Evolutionary conservation across 495 filamentous ascomycete genomes (phyloP).

Genomic region (Penicillium samsonianum): DNA sequence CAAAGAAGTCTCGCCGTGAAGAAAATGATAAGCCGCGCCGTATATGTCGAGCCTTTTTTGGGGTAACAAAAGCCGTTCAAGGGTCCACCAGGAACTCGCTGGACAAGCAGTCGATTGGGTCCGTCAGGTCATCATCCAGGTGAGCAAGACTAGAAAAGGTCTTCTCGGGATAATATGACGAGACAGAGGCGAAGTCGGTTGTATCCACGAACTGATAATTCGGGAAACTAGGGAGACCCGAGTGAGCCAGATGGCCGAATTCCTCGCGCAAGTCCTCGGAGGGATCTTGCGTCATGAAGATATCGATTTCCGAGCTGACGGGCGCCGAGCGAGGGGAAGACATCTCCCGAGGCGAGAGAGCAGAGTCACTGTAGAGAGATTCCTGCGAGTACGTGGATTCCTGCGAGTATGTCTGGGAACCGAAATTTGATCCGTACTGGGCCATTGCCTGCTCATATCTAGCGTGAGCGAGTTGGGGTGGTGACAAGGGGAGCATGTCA

Average conservation of each 20-base stretch:
- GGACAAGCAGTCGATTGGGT: slow-evolving; percentile 31
- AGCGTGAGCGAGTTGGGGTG: slow-evolving; percentile 30
- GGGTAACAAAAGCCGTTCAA: slow-evolving; percentile 11
- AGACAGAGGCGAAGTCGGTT: slow-evolving; percentile 32
- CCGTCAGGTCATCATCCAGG: slow-evolving; percentile 41
- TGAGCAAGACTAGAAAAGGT: slow-evolving; percentile 29
- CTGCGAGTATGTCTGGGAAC: slow-evolving; percentile 31
- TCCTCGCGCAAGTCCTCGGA: slow-evolving; percentile 39
- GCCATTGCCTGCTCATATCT: slow-evolving; percentile 31
- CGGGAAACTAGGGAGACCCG: slow-evolving; percentile 35
- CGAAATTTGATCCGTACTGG: slow-evolving; percentile 23
- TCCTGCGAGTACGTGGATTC: slow-evolving; percentile 31
- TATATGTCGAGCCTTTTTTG: slow-evolving; percentile 18
- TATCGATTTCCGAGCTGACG: slow-evolving; percentile 47
- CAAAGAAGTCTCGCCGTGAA: slow-evolving; percentile 23
- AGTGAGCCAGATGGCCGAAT: slow-evolving; percentile 32
- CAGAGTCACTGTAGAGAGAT: slow-evolving; percentile 36
- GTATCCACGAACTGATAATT: slow-evolving; percentile 34
- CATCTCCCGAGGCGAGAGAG: slow-evolving; percentile 34
- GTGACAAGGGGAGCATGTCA: slow-evolving; percentile 41
- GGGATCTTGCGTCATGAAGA: slow-evolving; percentile 47
- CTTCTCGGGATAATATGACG: slow-evolving; percentile 44
- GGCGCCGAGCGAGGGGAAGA: slow-evolving; percentile 45
- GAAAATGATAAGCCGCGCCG: slow-evolving; percentile 15
- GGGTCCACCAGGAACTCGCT: slow-evolving; percentile 33